phyloP scores from a whole-genome alignment of 2,329 filamentous ascomycete genomes.

The Grosmannia penicillata region DNA sequence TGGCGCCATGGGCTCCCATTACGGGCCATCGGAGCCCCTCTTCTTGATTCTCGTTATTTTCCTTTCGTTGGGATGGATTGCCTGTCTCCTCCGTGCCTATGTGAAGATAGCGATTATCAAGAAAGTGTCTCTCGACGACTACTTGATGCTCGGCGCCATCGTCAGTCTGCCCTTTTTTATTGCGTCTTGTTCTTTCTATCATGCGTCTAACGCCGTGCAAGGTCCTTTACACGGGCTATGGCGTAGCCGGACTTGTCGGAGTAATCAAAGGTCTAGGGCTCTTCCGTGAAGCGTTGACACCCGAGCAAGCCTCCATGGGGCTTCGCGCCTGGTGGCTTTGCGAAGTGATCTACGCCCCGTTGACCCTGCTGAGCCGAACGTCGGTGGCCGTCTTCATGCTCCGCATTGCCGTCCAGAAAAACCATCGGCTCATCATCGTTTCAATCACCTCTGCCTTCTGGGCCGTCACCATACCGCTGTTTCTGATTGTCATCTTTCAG shows the following conservation, averaged over 20 bases:
- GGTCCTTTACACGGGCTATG: slow-evolving; percentile 20
- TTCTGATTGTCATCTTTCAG: slow-evolving; percentile 22
- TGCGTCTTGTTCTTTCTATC: background rate
- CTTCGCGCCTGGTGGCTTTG: slow-evolving; percentile 24
- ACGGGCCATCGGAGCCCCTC: slow-evolving; percentile 6
- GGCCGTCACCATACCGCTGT: slow-evolving; percentile 10
- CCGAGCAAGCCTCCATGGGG: slow-evolving; percentile 13
- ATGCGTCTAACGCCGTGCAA: slow-evolving; percentile 6
- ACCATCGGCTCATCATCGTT: slow-evolving; percentile 23
- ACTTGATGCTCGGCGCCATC: slow-evolving; percentile 28
- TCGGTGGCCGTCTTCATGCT: slow-evolving; percentile 26
- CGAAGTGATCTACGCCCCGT: slow-evolving; percentile 24
- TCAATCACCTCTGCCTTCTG: slow-evolving; percentile 17
- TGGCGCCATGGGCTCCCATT: no score
- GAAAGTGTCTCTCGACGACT: slow-evolving; percentile 29
- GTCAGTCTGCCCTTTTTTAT: slow-evolving; percentile 14
- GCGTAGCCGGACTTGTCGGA: slow-evolving; percentile 18
- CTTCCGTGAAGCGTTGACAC: slow-evolving; percentile 10
- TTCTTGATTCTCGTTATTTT: slow-evolving; percentile 7
- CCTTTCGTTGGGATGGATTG: slow-evolving; percentile 14
- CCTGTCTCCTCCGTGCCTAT: slow-evolving; percentile 26
- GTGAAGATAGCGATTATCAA: slow-evolving; percentile 28
- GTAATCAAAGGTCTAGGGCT: slow-evolving; percentile 17
- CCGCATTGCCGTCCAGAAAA: slow-evolving; percentile 19
- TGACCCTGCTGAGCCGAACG: slow-evolving; percentile 23